These are phyloP conservation scores for Tremella fuciformis DNA, from an alignment of 768 basidiomycete genomes.

Conservation along the genomic window DNA sequence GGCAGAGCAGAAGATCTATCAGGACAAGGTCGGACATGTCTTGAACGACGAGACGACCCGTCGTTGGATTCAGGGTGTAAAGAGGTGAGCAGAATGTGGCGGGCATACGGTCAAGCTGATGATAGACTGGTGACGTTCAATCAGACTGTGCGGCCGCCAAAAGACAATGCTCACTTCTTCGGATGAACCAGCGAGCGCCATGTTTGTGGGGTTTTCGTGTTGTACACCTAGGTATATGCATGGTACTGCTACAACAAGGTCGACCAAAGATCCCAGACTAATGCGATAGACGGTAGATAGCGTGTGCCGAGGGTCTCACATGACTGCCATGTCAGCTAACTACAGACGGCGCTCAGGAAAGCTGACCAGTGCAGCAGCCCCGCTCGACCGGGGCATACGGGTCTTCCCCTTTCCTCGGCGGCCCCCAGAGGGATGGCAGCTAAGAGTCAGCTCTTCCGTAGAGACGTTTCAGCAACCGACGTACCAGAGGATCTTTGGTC, in stretches of 20 bases:
- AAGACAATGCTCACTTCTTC: constrained; percentile 74
- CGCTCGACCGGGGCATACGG: constrained; percentile 76
- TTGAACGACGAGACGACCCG: constrained; percentile 97
- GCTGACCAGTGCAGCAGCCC: constrained; percentile 50
- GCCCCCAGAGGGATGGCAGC: constrained; percentile 97
- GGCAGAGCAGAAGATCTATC: constrained; percentile 95
- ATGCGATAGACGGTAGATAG: not conserved
- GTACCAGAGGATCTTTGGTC: constrained; percentile 66
- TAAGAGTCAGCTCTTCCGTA: constrained; percentile 46
- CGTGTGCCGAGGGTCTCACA: not conserved
- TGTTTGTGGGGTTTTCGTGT: constrained; percentile 4
- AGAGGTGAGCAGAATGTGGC: constrained; percentile 59
- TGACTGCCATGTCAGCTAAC: not conserved
- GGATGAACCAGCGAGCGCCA: constrained; percentile 57
- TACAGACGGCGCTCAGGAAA: not conserved
- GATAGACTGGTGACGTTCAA: constrained; percentile 85
- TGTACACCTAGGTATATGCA: constrained; percentile 4
- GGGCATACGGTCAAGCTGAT: constrained; percentile 2
- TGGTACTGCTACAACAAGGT: not conserved
- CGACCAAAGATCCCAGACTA: not conserved
- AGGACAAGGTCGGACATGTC: constrained; percentile 95
- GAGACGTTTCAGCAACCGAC: constrained; percentile 7
- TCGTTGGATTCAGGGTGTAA: constrained; percentile 97
- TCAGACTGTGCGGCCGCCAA: constrained; percentile 93
- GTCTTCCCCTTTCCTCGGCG: constrained; percentile 85